phyloP scores from a whole-genome alignment of 225 moss, liverwort and hornwort genomes.

The Neckera pumila region DNA sequence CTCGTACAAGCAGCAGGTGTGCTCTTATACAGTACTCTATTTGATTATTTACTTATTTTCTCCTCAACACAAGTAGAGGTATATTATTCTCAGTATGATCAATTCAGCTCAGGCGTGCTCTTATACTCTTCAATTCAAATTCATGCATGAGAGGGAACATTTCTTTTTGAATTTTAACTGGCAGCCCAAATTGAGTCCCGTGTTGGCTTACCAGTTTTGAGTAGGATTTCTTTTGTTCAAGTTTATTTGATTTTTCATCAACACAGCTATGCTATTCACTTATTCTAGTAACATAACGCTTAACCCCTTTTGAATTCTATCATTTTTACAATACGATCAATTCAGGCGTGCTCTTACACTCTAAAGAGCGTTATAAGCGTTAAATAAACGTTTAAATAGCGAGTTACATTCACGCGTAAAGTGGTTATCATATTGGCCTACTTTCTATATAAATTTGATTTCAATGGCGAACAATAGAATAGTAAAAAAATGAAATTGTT shows the following conservation, averaged over 20 bases:
- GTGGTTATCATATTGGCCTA: not conserved
- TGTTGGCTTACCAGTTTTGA: not conserved
- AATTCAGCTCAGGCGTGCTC: not conserved
- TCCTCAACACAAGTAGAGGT: not conserved
- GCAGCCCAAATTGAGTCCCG: not conserved
- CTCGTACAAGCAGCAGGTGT: not conserved
- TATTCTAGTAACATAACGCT: not conserved
- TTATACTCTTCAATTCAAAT: not conserved
- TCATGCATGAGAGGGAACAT: not conserved
- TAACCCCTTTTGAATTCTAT: too few relatives aligned
- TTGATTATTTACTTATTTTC: not conserved
- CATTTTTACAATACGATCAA: not conserved
- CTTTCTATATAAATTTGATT: not conserved
- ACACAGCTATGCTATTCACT: not conserved
- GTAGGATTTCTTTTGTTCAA: not conserved
- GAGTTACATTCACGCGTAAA: not conserved
- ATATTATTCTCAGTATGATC: not conserved
- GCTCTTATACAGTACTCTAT: not conserved
- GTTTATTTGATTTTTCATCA: not conserved
- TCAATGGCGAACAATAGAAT: too few relatives aligned
- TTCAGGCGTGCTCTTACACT: not conserved
- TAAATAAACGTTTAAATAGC: not conserved
- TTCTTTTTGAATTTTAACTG: not conserved
- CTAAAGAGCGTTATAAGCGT: not conserved
- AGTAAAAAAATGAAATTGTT: not conserved